A percentile compares a stretch with the other conserved stretches of the same genome.
Evolutionary conservation across 2,329 filamentous ascomycete genomes (phyloP).

Genomic region (Diaporthe helianthi): DNA sequence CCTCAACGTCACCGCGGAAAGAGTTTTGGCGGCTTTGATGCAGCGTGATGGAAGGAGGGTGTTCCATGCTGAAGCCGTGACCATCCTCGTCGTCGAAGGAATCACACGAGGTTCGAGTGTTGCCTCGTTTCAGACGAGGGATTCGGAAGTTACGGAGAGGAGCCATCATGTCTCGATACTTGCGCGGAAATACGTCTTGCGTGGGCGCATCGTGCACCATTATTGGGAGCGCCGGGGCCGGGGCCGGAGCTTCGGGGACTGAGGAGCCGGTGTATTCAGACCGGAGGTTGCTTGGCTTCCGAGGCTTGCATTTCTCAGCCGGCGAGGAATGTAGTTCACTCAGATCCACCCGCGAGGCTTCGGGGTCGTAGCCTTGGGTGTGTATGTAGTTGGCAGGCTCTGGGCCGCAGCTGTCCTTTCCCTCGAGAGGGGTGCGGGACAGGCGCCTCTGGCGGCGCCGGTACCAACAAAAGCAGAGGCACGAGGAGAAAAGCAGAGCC

Average conservation of each 20-base stretch:
- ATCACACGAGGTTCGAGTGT: constrained; percentile 39
- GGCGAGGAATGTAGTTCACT: constrained; percentile 34
- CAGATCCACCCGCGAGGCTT: constrained; percentile 34
- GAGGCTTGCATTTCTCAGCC: constrained; percentile 26
- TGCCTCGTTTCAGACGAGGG: constrained; percentile 30
- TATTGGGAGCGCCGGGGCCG: constrained; percentile 14
- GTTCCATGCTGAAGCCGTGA: constrained; percentile 31
- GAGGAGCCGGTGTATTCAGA: constrained; percentile 27
- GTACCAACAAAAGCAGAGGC: constrained; percentile 43
- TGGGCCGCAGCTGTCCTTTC: constrained; percentile 43
- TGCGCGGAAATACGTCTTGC: neutral
- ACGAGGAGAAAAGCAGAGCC: constrained; percentile 44
- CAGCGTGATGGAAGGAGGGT: constrained; percentile 33
- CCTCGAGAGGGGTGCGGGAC: constrained; percentile 35
- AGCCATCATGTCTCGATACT: constrained; percentile 27
- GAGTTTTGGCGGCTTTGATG: constrained; percentile 37
- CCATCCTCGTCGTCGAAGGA: constrained; percentile 39
- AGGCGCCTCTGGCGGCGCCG: constrained; percentile 38
- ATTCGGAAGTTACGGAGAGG: constrained; percentile 32
- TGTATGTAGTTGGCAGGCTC: constrained; percentile 42
- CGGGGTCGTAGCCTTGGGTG: constrained; percentile 36
- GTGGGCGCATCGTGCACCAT: constrained; percentile 20
- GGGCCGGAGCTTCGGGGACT: constrained; percentile 13
- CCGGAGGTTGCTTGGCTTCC: constrained; percentile 31
- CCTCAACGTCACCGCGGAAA: constrained; percentile 42